Percentiles rank a stretch among this genome's conserved stretches.
Conservation (phyloP, 805 yeast genomes). For the Cyberlindnera xishuangbannaensis region DNA sequence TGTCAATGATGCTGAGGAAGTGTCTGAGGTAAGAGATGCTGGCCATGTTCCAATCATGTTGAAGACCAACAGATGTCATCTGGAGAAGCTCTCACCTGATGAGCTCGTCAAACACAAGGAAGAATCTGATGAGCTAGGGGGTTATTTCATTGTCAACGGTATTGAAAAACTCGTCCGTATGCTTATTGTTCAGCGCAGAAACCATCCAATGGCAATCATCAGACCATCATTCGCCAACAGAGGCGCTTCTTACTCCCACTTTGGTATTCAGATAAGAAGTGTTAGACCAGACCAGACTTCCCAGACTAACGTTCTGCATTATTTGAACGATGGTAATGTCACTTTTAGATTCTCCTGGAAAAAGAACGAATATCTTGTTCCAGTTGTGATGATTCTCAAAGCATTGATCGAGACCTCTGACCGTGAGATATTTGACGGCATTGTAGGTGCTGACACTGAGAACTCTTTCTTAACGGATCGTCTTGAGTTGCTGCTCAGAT, state of each 20-base stretch:
- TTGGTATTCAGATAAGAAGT: constrained; percentile 89
- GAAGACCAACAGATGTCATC: constrained; percentile 84
- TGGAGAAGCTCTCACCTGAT: constrained; percentile 75
- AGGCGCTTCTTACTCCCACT: constrained; percentile 84
- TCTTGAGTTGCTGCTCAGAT: constrained; percentile 84
- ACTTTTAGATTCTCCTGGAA: constrained; percentile 97
- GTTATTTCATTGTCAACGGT: constrained; percentile 91
- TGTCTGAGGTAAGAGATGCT: constrained; percentile 77
- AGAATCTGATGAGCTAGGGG: constrained; percentile 95
- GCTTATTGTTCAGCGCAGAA: constrained; percentile 96
- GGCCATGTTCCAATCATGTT: constrained; percentile 93
- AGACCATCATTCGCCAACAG: constrained; percentile 93
- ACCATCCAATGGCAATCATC: constrained; percentile 96
- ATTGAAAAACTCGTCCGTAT: constrained; percentile 93
- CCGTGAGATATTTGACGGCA: constrained; percentile 93
- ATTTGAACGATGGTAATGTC: constrained; percentile 90
- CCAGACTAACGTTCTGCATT: constrained; percentile 95
- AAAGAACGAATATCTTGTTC: constrained; percentile 90
- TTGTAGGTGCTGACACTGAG: constrained; percentile 79
- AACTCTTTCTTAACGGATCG: constrained; percentile 97
- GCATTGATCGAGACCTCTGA: constrained; percentile 89
- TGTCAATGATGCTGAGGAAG: constrained; percentile 83
- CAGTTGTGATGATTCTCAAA: constrained; percentile 87
- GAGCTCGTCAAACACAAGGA: constrained; percentile 75
- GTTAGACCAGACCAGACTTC: constrained; percentile 97